Conservation (phyloP, 768 basidiomycete species). For the Hortiboletus campestris region DNA sequence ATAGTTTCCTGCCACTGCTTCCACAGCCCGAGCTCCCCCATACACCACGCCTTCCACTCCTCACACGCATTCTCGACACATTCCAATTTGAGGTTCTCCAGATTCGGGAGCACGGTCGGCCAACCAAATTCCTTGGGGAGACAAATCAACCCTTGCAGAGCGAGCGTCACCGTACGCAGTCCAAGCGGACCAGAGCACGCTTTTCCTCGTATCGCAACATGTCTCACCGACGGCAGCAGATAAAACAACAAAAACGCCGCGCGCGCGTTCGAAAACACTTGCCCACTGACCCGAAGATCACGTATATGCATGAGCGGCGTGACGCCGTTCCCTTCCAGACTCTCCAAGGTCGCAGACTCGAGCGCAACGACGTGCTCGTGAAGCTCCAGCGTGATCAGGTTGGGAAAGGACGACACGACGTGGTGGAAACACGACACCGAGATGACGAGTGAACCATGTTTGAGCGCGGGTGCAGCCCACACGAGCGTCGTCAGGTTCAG, state of each 20-base stretch:
- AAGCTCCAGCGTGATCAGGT: slow-evolving; percentile 18
- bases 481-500: slow-evolving; percentile 23
- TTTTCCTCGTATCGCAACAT: slow-evolving; percentile 11
- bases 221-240: slow-evolving; percentile 13
- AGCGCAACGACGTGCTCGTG: slow-evolving; percentile 11
- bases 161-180: slow-evolving; percentile 7
- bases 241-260: slow-evolving; percentile 17
- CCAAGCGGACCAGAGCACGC: slow-evolving; percentile 10
- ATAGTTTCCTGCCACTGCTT: slow-evolving; percentile 1
- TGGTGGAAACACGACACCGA: slow-evolving; percentile 17
- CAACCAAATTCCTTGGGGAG: slow-evolving; percentile 1
- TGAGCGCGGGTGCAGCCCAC: slow-evolving; percentile 14
- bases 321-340: slow-evolving; percentile 1
- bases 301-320: slow-evolving; percentile 10
- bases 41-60: slow-evolving; percentile 8
- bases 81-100: slow-evolving; percentile 15
- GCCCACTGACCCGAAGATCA: slow-evolving; percentile 11
- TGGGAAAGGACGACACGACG: slow-evolving; percentile 21
- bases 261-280: slow-evolving; percentile 7
- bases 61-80: slow-evolving; percentile 6
- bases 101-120: slow-evolving; percentile 8
- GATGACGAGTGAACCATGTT: slow-evolving; percentile 11
- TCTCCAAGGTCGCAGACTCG: slow-evolving; percentile 3
- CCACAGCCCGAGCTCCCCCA: slow-evolving; percentile 14
- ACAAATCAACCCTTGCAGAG: slow-evolving; percentile 15